Evolutionary conservation across 306 rosid species (phyloP).

Genomic region (Cicer yamashitae): DNA sequence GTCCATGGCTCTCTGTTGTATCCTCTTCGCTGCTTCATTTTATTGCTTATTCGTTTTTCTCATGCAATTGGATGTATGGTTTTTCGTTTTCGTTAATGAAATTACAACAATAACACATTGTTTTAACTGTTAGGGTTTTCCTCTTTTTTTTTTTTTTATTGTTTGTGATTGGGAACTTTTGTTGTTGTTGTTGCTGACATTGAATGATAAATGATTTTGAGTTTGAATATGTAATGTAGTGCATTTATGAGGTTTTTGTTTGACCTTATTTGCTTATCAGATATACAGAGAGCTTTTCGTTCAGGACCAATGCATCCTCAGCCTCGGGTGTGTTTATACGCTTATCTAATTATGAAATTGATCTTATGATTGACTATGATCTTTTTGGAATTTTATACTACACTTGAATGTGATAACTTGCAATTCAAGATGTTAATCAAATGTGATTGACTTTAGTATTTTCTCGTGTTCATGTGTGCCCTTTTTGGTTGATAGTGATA

Average conservation of each 20-base stretch:
- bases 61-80: background rate
- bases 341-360: constrained; percentile 12
- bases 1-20: constrained; percentile 97
- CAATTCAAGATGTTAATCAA: constrained; percentile 24
- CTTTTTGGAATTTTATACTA: constrained; percentile 24
- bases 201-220: constrained; percentile 8
- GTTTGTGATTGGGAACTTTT: background rate
- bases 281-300: constrained; percentile 91
- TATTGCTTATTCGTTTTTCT: background rate
- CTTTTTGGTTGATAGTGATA: constrained; percentile 9
- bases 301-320: constrained; percentile 83
- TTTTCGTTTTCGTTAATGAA: background rate
- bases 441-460: background rate
- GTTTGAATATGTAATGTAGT: background rate
- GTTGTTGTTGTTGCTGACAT: background rate
- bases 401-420: constrained; percentile 32
- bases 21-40: constrained; percentile 50
- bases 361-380: background rate
- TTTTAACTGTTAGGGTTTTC: constrained; percentile 21
- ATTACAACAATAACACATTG: background rate
- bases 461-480: constrained; percentile 11
- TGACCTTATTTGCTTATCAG: constrained; percentile 60
- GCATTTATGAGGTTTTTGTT: constrained; percentile 41
- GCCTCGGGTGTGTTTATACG: constrained; percentile 67
- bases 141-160: constrained; percentile 1